These are phyloP conservation scores for Lyophyllum shimeji DNA, from an alignment of 768 basidiomycete species.

Conservation along the genomic window DNA sequence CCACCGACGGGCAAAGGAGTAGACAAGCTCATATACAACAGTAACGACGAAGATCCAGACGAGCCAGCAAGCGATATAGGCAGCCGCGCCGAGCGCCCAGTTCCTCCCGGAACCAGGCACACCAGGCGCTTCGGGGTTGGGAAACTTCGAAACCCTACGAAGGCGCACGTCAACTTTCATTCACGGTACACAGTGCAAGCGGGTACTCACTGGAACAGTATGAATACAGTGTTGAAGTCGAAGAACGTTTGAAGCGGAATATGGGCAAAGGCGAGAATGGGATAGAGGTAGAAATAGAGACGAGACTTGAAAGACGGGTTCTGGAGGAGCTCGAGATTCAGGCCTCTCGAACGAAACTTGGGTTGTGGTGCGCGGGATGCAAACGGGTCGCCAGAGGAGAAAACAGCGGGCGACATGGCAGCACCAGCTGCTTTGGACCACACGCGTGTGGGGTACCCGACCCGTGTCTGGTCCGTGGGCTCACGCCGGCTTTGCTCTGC, in stretches of 20 bases:
- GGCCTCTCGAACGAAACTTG: conserved; percentile 61
- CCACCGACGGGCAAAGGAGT: conserved; percentile 76
- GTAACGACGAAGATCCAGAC: conserved; percentile 73
- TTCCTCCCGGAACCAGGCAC: conserved; percentile 70
- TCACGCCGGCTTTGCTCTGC: conserved; percentile 31
- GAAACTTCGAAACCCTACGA: conserved; percentile 69
- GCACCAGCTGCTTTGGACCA: conserved; percentile 60
- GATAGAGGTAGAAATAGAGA: conserved; percentile 68
- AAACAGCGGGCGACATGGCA: conserved; percentile 39
- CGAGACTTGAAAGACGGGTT: conserved; percentile 55
- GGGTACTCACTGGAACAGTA: conserved; percentile 73
- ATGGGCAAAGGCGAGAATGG: conserved; percentile 70
- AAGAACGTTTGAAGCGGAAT: conserved; percentile 79
- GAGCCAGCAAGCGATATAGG: conserved; percentile 81
- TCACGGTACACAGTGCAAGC: conserved; percentile 3
- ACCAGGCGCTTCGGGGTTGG: conserved; percentile 68
- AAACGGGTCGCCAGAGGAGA: conserved; percentile 35
- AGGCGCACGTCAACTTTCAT: conserved; percentile 1
- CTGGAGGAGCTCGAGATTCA: conserved; percentile 69
- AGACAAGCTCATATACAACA: conserved; percentile 74
- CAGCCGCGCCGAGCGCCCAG: conserved; percentile 82
- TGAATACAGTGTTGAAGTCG: conserved; percentile 87
- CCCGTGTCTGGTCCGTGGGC: conserved; percentile 50
- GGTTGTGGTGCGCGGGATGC: conserved; percentile 47
- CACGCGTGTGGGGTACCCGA: conserved; percentile 43